Percentiles rank a stretch among this genome's conserved stretches.
Evolutionary conservation across 306 rosid genomes (phyloP).

Genomic region (Sindora glabra): DNA sequence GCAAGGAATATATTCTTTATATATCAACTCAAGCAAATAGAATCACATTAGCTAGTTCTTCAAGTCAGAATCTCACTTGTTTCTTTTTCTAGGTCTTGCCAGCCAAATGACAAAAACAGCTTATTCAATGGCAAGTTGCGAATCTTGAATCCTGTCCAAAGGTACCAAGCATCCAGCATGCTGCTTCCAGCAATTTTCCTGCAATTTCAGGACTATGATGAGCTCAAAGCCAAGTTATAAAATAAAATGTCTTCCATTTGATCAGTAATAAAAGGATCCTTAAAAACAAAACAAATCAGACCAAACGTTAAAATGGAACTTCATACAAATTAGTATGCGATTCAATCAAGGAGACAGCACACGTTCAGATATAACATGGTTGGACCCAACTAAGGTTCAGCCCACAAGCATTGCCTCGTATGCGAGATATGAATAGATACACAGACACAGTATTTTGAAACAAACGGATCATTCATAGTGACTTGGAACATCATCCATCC

Average conservation of each 20-base stretch:
- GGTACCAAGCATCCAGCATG: slow-evolving; percentile 72
- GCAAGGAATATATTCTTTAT: neutral
- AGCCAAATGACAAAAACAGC: slow-evolving; percentile 10
- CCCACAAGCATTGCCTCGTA: slow-evolving; percentile 2
- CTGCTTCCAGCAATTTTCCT: slow-evolving; percentile 82
- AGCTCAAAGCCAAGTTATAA: neutral
- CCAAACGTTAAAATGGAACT: neutral
- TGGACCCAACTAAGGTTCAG: neutral
- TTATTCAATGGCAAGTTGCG: slow-evolving; percentile 62
- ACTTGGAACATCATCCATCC: too few species aligned
- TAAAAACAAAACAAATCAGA: neutral
- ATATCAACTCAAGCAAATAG: neutral
- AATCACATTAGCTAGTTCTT: neutral
- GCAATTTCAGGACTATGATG: slow-evolving; percentile 23
- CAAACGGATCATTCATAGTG: too few species aligned
- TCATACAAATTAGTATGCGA: neutral
- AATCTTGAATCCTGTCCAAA: slow-evolving; percentile 64
- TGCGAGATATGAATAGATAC: slow-evolving; percentile 7
- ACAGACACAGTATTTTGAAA: neutral
- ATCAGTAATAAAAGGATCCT: neutral
- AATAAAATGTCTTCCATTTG: neutral
- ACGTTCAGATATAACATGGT: neutral
- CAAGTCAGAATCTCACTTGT: slow-evolving; percentile 34
- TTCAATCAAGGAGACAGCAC: neutral
- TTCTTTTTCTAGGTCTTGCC: neutral